Evolutionary conservation across 257 asterid genomes (phyloP), one percentile per base, ranked within the genome.

Genomic region (Fraxinus pennsylvanica): DNA sequence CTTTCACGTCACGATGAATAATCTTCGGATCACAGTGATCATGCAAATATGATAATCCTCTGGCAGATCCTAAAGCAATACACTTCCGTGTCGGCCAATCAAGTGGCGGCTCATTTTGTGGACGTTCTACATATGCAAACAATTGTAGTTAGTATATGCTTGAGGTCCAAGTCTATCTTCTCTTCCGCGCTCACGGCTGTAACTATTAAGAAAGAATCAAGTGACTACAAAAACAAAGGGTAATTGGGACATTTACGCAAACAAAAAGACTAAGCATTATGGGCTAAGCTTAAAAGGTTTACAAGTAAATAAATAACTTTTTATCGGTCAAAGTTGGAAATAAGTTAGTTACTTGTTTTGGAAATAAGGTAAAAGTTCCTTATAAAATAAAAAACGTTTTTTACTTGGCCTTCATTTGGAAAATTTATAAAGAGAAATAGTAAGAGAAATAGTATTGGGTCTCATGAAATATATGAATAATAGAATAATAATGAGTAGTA

Each of bases 1-100:
- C 92, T 71, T 88, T 88, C 72, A 88, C 92, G 45, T 88, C 92
- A 1, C 92, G 88, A 17, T 88, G 92, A 68, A 88, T 88, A 39
- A 88, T 88, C 81, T 88, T 86, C 1, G 91, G 91, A 78, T 88
- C 91, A 63, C 91, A 88, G 75, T 88, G 91, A 71, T 88, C 91
- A 27, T 88, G 92, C 85, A 88, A 74, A 71, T 88, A 88, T 0
- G 90, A 86, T 66, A 88, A 74, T 22, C 92, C 92, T 73, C 92
- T 75, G 2, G 92, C 90, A 19, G 92, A 86, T 27, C 92, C 92
- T 68, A 88, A 83, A 22, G 92, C 90, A 36, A 88, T 86, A 68
- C 90, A 73, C 81, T 86, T 86, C 33, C 92, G 80, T n/a, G 87
- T 79, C 9, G 87, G 83, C 92, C 92, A 88, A 72, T 82, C 88